A percentile compares a stretch with the other conserved stretches of the same genome.
These are phyloP conservation scores for Ogataea glucozyma DNA, from an alignment of 805 yeast species.

Conservation along the genomic window DNA sequence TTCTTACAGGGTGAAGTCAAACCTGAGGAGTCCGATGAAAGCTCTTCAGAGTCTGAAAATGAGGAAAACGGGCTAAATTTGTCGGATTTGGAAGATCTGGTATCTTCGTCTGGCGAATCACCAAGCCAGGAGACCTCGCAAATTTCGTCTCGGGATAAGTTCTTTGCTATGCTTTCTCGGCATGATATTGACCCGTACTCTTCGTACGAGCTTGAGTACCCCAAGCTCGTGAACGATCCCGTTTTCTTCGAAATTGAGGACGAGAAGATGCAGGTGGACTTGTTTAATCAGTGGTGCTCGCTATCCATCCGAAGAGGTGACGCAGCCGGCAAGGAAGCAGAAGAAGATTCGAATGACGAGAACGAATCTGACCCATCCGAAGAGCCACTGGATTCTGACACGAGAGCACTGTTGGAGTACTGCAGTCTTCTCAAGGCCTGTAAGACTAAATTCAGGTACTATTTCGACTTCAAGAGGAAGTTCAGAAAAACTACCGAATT, in stretches of 20 bases:
- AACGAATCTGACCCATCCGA: slow-evolving; percentile 11
- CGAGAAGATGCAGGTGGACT: slow-evolving; percentile 18
- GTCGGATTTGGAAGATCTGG: slow-evolving; percentile 20
- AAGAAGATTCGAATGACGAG: slow-evolving; percentile 3
- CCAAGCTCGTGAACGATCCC: slow-evolving; percentile 23
- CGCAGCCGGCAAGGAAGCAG: not conserved
- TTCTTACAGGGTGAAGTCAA: too few species aligned
- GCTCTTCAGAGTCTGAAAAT: slow-evolving; percentile 6
- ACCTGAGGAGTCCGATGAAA: not conserved
- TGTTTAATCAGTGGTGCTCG: slow-evolving; percentile 30
- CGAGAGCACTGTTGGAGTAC: slow-evolving; percentile 11
- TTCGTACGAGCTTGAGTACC: slow-evolving; percentile 28
- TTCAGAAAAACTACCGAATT: slow-evolving; percentile 17
- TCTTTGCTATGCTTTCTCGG: slow-evolving; percentile 16
- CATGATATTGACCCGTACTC: slow-evolving; percentile 23
- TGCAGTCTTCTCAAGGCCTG: slow-evolving; percentile 13
- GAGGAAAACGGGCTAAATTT: slow-evolving; percentile 18
- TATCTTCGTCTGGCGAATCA: not conserved
- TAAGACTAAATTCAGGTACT: slow-evolving; percentile 22
- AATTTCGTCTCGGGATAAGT: slow-evolving; percentile 10
- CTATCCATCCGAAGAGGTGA: slow-evolving; percentile 1
- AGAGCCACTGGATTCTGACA: slow-evolving; percentile 8
- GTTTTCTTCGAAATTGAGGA: slow-evolving; percentile 25
- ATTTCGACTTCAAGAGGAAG: slow-evolving; percentile 32
- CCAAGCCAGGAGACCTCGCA: slow-evolving; percentile 3